These are phyloP conservation scores for Ceratobasidium sp. DNA, from an alignment of 1,284 basidiomycete species.

Conservation along the genomic window DNA sequence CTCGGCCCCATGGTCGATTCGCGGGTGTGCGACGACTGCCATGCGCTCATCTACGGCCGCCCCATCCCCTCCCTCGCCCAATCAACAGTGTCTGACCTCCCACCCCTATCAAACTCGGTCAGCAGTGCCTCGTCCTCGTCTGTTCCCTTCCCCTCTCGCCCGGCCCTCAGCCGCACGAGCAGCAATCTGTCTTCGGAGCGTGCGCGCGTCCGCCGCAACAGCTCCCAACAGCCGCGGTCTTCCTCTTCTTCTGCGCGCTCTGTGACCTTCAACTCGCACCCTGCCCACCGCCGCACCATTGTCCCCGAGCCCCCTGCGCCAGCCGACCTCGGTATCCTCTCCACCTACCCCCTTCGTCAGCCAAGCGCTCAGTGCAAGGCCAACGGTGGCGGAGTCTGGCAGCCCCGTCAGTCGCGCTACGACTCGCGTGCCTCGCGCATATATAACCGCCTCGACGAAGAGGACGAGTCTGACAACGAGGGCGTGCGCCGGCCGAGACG, in stretches of 20 bases:
- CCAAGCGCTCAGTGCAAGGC: slow-evolving; percentile 75
- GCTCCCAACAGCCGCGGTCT: slow-evolving; percentile 52
- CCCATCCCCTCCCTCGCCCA: slow-evolving; percentile 37
- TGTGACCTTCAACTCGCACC: slow-evolving; percentile 34
- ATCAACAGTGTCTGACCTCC: slow-evolving; percentile 53
- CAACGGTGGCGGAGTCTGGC: slow-evolving; percentile 78
- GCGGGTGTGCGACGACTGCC: slow-evolving; percentile 78
- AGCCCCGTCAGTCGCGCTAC: slow-evolving; percentile 66
- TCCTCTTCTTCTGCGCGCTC: slow-evolving; percentile 57
- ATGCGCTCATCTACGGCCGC: slow-evolving; percentile 71
- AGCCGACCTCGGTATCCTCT: slow-evolving; percentile 51
- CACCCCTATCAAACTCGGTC: slow-evolving; percentile 52
- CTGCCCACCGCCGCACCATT: slow-evolving; percentile 38
- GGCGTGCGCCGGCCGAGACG: slow-evolving; percentile 1
- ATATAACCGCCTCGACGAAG: slow-evolving; percentile 29
- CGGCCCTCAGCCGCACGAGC: slow-evolving; percentile 32
- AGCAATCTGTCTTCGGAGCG: slow-evolving; percentile 43
- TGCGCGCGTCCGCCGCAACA: slow-evolving; percentile 53
- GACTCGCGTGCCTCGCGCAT: slow-evolving; percentile 16
- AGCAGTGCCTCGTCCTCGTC: slow-evolving; percentile 56
- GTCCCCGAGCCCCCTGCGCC: slow-evolving; percentile 63
- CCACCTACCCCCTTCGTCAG: slow-evolving; percentile 71
- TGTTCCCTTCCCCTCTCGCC: slow-evolving; percentile 50
- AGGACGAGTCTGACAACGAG: slow-evolving; percentile 39
- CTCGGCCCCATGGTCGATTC: slow-evolving; percentile 62